A percentile compares a stretch with the other conserved stretches of the same genome.
These are phyloP conservation scores for Coemansia sp. DNA, from an alignment of 192 early-diverging fungal species.

Conservation along the genomic window DNA sequence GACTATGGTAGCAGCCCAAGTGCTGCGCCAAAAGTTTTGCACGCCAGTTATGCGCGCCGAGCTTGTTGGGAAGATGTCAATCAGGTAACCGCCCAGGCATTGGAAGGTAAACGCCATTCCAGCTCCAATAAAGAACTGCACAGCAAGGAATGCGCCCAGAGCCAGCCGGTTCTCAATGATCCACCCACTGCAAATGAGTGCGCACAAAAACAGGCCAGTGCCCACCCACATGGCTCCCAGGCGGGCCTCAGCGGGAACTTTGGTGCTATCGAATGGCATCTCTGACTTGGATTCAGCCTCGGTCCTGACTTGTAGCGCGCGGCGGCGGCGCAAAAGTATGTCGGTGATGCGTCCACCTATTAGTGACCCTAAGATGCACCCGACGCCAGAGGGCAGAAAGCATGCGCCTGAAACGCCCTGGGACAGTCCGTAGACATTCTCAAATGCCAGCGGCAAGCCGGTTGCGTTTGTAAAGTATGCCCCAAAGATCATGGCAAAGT, in stretches of 20 bases:
- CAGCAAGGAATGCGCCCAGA: slow-evolving; percentile 35
- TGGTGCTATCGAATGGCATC: background rate
- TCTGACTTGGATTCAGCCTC: background rate
- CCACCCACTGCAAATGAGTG: slow-evolving; percentile 37
- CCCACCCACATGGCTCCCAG: slow-evolving; percentile 38
- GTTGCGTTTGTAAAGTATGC: slow-evolving; percentile 54
- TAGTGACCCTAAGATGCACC: slow-evolving; percentile 41
- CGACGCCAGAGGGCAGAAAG: slow-evolving; percentile 51
- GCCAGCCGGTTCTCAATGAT: slow-evolving; percentile 21
- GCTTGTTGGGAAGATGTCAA: slow-evolving; percentile 47
- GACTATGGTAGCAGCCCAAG: slow-evolving; percentile 43
- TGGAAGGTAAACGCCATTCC: slow-evolving; percentile 49
- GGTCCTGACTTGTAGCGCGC: background rate
- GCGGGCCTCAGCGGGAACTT: slow-evolving; percentile 33
- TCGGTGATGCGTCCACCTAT: slow-evolving; percentile 48
- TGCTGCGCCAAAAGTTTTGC: slow-evolving; percentile 51
- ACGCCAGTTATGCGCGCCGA: slow-evolving; percentile 49
- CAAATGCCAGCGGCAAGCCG: slow-evolving; percentile 44
- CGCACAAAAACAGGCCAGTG: slow-evolving; percentile 26
- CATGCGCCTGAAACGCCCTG: slow-evolving; percentile 50
- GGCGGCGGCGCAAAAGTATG: slow-evolving; percentile 13
- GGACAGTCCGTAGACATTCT: slow-evolving; percentile 38
- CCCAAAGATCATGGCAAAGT: slow-evolving; percentile 52
- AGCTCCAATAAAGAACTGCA: slow-evolving; percentile 41
- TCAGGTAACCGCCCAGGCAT: slow-evolving; percentile 40